Conservation (phyloP, 1,139 yeast genomes). For the Debaryomycetaceae sp. region DNA sequence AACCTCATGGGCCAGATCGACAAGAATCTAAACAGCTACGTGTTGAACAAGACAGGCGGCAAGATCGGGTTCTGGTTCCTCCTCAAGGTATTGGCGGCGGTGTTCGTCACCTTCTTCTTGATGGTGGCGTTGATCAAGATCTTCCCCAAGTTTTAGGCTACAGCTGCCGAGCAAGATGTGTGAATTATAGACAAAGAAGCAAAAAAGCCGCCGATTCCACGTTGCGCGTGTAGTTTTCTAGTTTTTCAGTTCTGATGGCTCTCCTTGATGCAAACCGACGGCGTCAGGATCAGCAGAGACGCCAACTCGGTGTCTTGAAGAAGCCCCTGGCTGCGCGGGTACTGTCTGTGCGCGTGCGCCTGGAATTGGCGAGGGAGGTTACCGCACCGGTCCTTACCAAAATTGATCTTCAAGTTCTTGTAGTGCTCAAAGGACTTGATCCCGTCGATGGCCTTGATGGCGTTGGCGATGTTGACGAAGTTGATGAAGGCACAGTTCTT, state of each 20-base stretch:
- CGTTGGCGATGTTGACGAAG: slow-evolving; percentile 76
- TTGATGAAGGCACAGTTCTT: slow-evolving; percentile 81
- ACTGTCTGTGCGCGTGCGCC: slow-evolving; percentile 7
- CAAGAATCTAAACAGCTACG: slow-evolving; percentile 32
- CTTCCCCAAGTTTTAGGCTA: slow-evolving; percentile 22
- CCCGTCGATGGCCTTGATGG: slow-evolving; percentile 73
- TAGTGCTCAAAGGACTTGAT: slow-evolving; percentile 50
- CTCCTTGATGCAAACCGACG: slow-evolving; percentile 1
- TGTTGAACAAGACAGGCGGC: slow-evolving; percentile 35
- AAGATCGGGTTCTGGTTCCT: slow-evolving; percentile 34
- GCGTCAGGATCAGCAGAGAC: no score
- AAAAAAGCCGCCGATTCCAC: slow-evolving; percentile 2
- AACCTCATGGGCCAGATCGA: slow-evolving; percentile 36
- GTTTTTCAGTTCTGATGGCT: slow-evolving; percentile 3
- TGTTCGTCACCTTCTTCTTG: slow-evolving; percentile 23
- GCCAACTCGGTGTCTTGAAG: no score
- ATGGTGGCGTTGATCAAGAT: slow-evolving; percentile 25
- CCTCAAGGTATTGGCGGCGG: slow-evolving; percentile 23
- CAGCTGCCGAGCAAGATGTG: neutral
- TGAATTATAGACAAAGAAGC: slow-evolving; percentile 6
- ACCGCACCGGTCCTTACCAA: slow-evolving; percentile 92
- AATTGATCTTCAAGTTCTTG: slow-evolving; percentile 63
- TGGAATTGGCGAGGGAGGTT: slow-evolving; percentile 62
- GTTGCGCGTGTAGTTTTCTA: slow-evolving; percentile 3
- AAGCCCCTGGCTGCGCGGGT: no score